Evolutionary conservation across 2,329 filamentous ascomycete genomes (phyloP).

Genomic region (Aspergillus pseudoterreus): DNA sequence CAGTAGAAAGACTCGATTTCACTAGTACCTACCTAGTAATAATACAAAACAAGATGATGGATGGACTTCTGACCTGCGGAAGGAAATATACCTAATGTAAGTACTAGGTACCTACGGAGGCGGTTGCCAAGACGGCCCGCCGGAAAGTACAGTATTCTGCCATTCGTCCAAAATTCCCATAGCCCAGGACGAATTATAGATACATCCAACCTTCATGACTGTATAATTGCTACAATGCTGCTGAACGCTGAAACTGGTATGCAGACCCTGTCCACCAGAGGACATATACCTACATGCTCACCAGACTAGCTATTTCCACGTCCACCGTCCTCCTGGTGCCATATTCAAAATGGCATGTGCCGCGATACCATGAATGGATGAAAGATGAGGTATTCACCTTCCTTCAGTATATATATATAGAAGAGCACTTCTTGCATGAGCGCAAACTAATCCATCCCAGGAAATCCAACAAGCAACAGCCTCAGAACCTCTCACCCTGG

Average conservation of each 20-base stretch:
- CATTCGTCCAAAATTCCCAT: no score
- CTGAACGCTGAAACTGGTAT: slow-evolving; percentile 35
- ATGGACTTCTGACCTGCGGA: no score
- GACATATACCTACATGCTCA: slow-evolving; percentile 3
- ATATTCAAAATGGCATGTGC: slow-evolving; percentile 77
- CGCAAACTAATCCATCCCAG: slow-evolving; percentile 25
- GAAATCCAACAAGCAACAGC: slow-evolving; percentile 79
- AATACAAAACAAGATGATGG: no score
- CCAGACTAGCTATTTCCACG: slow-evolving; percentile 60
- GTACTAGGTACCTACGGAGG: no score
- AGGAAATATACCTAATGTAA: no score
- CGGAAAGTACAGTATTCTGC: no score
- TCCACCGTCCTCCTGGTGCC: slow-evolving; percentile 71
- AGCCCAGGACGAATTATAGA: no score
- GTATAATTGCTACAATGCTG: slow-evolving; percentile 21
- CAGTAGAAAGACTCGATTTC: no score
- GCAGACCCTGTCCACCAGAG: background rate
- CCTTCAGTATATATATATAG: background rate
- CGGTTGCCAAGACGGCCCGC: no score
- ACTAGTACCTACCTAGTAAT: no score
- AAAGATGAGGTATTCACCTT: slow-evolving; percentile 57
- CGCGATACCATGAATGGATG: slow-evolving; percentile 88
- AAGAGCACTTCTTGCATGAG: background rate
- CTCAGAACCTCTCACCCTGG: slow-evolving; percentile 74
- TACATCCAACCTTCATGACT: no score